Base-by-base conservation (phyloP, 768 basidiomycete species). In the Auricularia heimuer region DNA sequence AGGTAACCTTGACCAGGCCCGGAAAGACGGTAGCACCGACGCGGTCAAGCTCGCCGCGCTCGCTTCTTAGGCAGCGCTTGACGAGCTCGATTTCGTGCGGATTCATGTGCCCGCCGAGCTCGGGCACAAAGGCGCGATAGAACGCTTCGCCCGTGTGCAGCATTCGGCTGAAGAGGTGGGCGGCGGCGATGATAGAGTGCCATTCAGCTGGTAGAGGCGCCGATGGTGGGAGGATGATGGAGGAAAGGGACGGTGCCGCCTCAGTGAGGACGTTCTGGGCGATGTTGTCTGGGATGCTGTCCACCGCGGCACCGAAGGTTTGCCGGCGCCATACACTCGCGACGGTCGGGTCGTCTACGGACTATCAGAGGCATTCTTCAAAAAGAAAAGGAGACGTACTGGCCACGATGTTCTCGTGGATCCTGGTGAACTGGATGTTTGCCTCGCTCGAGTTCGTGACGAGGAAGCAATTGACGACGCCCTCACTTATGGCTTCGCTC, bases 301-400 rank as follows among this genome's bases (percentile, higher is more conserved):
- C 90, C 63, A 94, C 88, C 3, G 92, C 90, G 0, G 92, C 92
- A 11, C 89, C 87, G 76, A 92, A 93, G 2, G 92, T 94, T 72
- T 94, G 92, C 11, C 91, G 84, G 29, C 92, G 84, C 92, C 92
- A 94, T 21, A 94, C 92, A 47, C 84, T 83, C 0, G 92, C 92
- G n/a, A 94, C 90, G 3, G 90, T 86, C 12, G 92, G 87, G 70
- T 94, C 90, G 62, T 90, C 90, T 93, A 69, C 54, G 63, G 16
- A 62, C 33, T 42, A 14, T 29, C 29, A 29, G 29, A 29, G 29
- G 29, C 29, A 29, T 29, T 29, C 29, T 29, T 29, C 29, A 34
- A 21, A 34, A 14, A 56, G 36, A 54, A 1, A 3, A 45, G 42
- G 66, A 12, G 24, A 79, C 90, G 72, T 71, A 92, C 92, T 84